These are phyloP conservation scores for Clonostachys byssicola DNA, from an alignment of 2,329 filamentous ascomycete genomes.

Conservation along the genomic window DNA sequence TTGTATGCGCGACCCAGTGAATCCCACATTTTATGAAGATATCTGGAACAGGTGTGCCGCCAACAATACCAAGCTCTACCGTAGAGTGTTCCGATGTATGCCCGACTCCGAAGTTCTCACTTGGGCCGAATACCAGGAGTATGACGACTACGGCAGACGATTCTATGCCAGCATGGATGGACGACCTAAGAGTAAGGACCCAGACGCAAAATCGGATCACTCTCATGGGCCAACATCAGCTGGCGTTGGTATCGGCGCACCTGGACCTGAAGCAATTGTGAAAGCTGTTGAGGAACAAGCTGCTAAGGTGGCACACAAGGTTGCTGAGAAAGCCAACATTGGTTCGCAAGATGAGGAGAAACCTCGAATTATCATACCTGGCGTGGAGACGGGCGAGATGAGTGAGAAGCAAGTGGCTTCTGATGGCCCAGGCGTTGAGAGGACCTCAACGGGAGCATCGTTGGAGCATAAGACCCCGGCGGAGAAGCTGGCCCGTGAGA, in stretches of 20 bases:
- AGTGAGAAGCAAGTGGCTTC: conserved; percentile 34
- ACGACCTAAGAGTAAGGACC: conserved; percentile 47
- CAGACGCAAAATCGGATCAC: conserved; percentile 29
- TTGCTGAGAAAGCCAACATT: conserved; percentile 15
- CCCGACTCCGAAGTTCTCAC: conserved; percentile 90
- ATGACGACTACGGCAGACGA: conserved; percentile 68
- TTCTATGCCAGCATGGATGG: conserved; percentile 66
- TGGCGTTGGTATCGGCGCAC: conserved; percentile 35
- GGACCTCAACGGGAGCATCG: not conserved
- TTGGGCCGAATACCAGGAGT: conserved; percentile 91
- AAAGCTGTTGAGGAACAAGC: conserved; percentile 22
- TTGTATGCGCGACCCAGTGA: conserved; percentile 90
- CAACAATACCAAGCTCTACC: conserved; percentile 94
- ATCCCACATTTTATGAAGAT: conserved; percentile 77
- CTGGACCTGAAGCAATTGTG: conserved; percentile 29
- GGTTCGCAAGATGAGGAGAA: conserved; percentile 16
- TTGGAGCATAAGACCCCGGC: not conserved
- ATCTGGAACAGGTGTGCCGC: conserved; percentile 83
- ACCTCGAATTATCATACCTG: conserved; percentile 21
- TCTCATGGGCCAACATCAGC: conserved; percentile 21
- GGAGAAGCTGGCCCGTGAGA: conserved; percentile 4
- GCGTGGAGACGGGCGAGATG: conserved; percentile 12
- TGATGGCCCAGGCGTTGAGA: conserved; percentile 3
- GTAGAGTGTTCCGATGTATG: conserved; percentile 93
- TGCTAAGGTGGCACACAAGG: conserved; percentile 26